Base-by-base conservation (phyloP, 495 filamentous ascomycete species). In the Daldinia caldariorum region DNA sequence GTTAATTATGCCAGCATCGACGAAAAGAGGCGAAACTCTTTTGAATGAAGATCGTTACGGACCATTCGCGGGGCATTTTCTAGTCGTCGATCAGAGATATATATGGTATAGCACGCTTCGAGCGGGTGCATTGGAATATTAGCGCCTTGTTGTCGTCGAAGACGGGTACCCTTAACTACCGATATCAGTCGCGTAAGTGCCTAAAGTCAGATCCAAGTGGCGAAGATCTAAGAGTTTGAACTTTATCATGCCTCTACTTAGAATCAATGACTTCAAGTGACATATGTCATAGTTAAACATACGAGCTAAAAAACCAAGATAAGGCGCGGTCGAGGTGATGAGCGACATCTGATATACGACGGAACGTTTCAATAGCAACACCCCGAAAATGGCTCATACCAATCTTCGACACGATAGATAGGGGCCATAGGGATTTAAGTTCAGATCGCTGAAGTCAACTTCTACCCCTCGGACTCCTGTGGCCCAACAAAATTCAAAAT, bases 391-490 rank as follows among this genome's bases (percentile, higher is more conserved):
- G 16, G 43, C 43, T 12, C 18, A 47, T 47, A 47, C 18, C 43
- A 10, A 9, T 47, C 43, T 47, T 47, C 6, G 16, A 1, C 37
- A 20, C 50, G 37, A 55, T 50, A 16, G 8, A 13, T n/a, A 56
- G 32, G 38, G 34, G 26, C 32, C 12, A 54, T 35, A 43, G 14
- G 53, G 34, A 59, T 56, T 59, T 66, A 58, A 6, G 49, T 32
- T 69, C 32, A 58, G 22, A 34, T 29, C 22, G 32, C 61, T 37
- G 57, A 61, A 55, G 49, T 20, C 65, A 67, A 61, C 65, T 34
- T 8, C 16, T 50, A 14, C 22, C 60, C 60, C 39, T 38, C 37
- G 49, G 51, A 38, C 37, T 32, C 41, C 35, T 31, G 22, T 39
- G 22, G 8, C 51, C 18, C 59, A 54, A 45, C 26, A 54, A 62